A percentile compares a stretch with the other conserved stretches of the same genome.
These are phyloP conservation scores for Erodium chrysanthum DNA, from an alignment of 441 rosid species.

Conservation along the genomic window DNA sequence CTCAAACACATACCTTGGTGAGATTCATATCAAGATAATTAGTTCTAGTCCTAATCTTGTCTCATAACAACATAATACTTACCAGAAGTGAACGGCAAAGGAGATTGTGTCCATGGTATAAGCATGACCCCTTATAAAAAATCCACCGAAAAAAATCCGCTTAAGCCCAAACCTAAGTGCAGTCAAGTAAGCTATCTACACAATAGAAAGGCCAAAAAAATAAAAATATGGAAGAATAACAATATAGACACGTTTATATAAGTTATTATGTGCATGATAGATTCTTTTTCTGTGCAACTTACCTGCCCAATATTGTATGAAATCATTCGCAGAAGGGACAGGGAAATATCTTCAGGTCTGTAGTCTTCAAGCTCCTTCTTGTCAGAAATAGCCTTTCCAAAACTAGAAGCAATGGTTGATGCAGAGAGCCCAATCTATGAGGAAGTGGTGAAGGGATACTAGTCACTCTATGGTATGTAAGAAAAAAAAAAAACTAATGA, in stretches of 20 bases:
- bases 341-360: conserved; percentile 92
- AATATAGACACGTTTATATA: not conserved
- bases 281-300: conserved; percentile 11
- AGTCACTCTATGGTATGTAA: conserved; percentile 11
- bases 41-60: not conserved
- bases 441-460: not conserved
- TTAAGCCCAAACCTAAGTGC: conserved; percentile 27
- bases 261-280: not conserved
- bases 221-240: not conserved
- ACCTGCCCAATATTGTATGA: conserved; percentile 98
- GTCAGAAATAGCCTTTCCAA: conserved; percentile 88
- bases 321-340: conserved; percentile 95
- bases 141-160: conserved; percentile 49
- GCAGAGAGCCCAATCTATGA: conserved; percentile 94
- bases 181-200: conserved; percentile 25
- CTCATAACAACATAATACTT: conserved; percentile 11
- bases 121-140: conserved; percentile 83
- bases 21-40: not conserved
- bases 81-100: conserved; percentile 93
- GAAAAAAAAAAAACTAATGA: not conserved
- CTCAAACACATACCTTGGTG: too few species aligned
- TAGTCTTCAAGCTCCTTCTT: conserved; percentile 84
- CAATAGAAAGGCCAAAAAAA: not conserved
- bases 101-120: conserved; percentile 97
- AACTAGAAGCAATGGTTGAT: conserved; percentile 95